Percentiles rank a stretch among this genome's conserved stretches.
These are phyloP conservation scores for Aspergillus chevalieri DNA, from an alignment of 2,329 filamentous ascomycete genomes.

Conservation along the genomic window DNA sequence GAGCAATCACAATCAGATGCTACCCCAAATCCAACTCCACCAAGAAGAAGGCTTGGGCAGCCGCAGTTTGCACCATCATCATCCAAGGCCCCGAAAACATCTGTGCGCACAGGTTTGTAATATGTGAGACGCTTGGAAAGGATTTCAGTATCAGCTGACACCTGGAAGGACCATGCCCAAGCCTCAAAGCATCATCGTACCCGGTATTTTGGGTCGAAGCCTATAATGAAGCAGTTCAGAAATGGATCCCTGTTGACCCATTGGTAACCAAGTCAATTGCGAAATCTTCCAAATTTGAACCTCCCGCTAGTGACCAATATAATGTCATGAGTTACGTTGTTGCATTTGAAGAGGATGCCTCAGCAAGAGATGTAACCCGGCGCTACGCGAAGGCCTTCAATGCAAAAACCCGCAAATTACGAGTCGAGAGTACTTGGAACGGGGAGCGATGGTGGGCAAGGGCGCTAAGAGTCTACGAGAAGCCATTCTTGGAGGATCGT, in stretches of 20 bases:
- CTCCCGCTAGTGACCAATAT: slow-evolving; percentile 67
- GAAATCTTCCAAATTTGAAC: slow-evolving; percentile 71
- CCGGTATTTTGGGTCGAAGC: slow-evolving; percentile 95
- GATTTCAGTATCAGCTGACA: slow-evolving; percentile 8
- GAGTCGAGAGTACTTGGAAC: slow-evolving; percentile 63
- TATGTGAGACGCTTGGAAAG: neutral
- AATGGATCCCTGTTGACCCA: slow-evolving; percentile 85
- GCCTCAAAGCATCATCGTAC: slow-evolving; percentile 63
- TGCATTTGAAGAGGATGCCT: slow-evolving; percentile 74
- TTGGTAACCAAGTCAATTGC: slow-evolving; percentile 74
- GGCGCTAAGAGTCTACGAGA: slow-evolving; percentile 38
- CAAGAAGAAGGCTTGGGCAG: slow-evolving; percentile 28
- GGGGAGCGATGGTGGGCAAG: slow-evolving; percentile 53
- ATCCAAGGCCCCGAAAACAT: slow-evolving; percentile 13
- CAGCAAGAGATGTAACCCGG: slow-evolving; percentile 75
- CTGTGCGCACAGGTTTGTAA: slow-evolving; percentile 14
- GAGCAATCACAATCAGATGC: slow-evolving; percentile 12
- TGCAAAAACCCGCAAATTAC: slow-evolving; percentile 74
- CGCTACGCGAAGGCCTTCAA: slow-evolving; percentile 85
- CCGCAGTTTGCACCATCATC: slow-evolving; percentile 26
- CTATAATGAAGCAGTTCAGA: slow-evolving; percentile 77
- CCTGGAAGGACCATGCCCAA: slow-evolving; percentile 31
- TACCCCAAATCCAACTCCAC: slow-evolving; percentile 12
- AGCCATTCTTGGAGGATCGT: slow-evolving; percentile 51
- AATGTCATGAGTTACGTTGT: slow-evolving; percentile 80